Conservation (phyloP, 208 protist species). For the Leishmania turanica region DNA sequence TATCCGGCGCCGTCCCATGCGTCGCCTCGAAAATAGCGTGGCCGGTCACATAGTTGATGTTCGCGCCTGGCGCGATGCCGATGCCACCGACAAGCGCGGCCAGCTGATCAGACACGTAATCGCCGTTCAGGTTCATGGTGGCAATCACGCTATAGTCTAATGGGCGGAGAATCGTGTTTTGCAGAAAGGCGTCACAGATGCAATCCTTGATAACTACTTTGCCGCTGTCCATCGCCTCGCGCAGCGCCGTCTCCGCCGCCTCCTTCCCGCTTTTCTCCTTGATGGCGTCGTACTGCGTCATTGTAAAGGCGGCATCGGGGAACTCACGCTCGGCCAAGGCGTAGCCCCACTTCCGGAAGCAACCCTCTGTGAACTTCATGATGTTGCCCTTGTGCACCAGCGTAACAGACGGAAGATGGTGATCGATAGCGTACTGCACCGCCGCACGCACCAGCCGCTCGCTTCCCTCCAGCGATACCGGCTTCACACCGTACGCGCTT, state of each 20-base stretch:
- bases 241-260: conserved; percentile 33
- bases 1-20: conserved; percentile 62
- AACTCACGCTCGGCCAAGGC: conserved; percentile 46
- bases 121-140: conserved; percentile 59
- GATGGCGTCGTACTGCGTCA: conserved; percentile 42
- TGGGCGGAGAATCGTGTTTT: conserved; percentile 53
- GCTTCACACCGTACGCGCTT: conserved; percentile 52
- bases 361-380: conserved; percentile 64
- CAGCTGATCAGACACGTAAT: conserved; percentile 65
- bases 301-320: conserved; percentile 30
- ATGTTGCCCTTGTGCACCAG: conserved; percentile 70
- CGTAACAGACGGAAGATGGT: conserved; percentile 49
- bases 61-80: conserved; percentile 59
- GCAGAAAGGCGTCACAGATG: conserved; percentile 58
- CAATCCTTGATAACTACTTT: conserved; percentile 64
- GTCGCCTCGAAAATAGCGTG: conserved; percentile 62
- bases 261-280: conserved; percentile 38
- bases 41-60: conserved; percentile 61
- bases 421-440: conserved; percentile 46
- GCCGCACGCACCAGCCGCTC: conserved; percentile 55
- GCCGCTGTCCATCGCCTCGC: conserved; percentile 28
- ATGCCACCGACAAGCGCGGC: conserved; percentile 76
- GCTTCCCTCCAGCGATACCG: conserved; percentile 47
- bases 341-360: conserved; percentile 59
- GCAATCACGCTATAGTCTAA: conserved; percentile 51